Percentiles rank a stretch among this genome's conserved stretches.
phyloP scores from a whole-genome alignment of 805 yeast genomes.

The Yamadazyma phyllophila region DNA sequence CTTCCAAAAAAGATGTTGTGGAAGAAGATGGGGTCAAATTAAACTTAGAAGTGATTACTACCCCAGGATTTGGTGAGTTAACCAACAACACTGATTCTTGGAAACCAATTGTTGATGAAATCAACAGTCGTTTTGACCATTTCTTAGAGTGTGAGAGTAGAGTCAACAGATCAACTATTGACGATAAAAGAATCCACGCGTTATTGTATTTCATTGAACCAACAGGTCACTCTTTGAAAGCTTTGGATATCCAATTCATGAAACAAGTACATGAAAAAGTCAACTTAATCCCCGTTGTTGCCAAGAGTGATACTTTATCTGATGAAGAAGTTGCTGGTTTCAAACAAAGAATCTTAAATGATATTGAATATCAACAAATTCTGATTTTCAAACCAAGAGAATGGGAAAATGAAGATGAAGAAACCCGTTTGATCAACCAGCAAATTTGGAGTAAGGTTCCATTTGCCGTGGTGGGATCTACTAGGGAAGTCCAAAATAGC shows the following conservation, averaged over 20 bases:
- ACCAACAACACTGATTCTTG: constrained; percentile 69
- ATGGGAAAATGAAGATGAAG: constrained; percentile 83
- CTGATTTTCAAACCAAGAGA: constrained; percentile 70
- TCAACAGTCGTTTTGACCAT: constrained; percentile 80
- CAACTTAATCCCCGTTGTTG: constrained; percentile 90
- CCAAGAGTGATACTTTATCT: constrained; percentile 90
- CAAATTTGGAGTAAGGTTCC: constrained; percentile 75
- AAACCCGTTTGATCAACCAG: constrained; percentile 61
- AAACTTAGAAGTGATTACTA: constrained; percentile 76
- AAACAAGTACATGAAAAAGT: constrained; percentile 85
- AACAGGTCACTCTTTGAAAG: constrained; percentile 88
- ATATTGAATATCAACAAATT: constrained; percentile 71
- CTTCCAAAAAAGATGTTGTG: constrained; percentile 35
- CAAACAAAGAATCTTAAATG: constrained; percentile 75
- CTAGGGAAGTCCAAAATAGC: constrained; percentile 58
- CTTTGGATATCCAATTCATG: constrained; percentile 87
- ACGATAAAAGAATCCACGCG: constrained; percentile 89
- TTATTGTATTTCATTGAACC: constrained; percentile 94
- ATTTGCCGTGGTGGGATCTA: constrained; percentile 93
- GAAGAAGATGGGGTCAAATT: constrained; percentile 94
- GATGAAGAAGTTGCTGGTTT: constrained; percentile 78
- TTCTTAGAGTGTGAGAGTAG: constrained; percentile 89
- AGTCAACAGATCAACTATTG: constrained; percentile 65
- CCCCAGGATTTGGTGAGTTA: constrained; percentile 93
- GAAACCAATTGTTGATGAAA: constrained; percentile 90